Evolutionary conservation across 257 asterid genomes (phyloP).

Genomic region (Striga asiatica): DNA sequence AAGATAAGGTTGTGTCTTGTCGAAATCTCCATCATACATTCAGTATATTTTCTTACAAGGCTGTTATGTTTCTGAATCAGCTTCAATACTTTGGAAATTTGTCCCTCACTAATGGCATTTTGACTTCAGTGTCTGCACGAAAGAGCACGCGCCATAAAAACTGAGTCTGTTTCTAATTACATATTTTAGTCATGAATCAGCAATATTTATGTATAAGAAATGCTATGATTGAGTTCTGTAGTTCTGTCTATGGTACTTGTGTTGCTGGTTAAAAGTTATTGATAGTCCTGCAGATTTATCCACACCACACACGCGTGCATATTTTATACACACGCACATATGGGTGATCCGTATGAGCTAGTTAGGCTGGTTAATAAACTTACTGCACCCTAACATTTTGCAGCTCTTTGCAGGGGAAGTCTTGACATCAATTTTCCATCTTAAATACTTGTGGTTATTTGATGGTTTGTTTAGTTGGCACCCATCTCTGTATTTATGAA

Average conservation of each 20-base stretch:
- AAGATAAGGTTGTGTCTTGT: conserved; percentile 49
- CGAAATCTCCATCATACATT: conserved; percentile 2
- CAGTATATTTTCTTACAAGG: neutral
- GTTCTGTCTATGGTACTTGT: neutral
- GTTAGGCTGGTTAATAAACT: neutral
- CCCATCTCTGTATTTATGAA: neutral
- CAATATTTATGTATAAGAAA: neutral
- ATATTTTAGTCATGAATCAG: neutral
- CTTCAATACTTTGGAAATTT: neutral
- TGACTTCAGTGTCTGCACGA: neutral
- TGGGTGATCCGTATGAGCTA: neutral
- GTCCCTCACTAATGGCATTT: neutral
- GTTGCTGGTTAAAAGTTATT: neutral
- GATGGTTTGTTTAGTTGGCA: neutral
- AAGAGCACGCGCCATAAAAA: neutral
- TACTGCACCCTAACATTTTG: neutral
- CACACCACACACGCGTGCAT: too few species aligned
- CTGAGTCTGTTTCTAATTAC: neutral
- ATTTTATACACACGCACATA: too few species aligned
- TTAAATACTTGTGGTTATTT: neutral
- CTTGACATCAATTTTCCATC: neutral
- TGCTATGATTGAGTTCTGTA: neutral
- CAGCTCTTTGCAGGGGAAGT: neutral
- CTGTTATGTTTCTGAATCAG: neutral
- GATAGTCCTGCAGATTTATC: neutral